Conservation (phyloP, 495 filamentous ascomycete species). For the Lasiosphaeris hirsuta region DNA sequence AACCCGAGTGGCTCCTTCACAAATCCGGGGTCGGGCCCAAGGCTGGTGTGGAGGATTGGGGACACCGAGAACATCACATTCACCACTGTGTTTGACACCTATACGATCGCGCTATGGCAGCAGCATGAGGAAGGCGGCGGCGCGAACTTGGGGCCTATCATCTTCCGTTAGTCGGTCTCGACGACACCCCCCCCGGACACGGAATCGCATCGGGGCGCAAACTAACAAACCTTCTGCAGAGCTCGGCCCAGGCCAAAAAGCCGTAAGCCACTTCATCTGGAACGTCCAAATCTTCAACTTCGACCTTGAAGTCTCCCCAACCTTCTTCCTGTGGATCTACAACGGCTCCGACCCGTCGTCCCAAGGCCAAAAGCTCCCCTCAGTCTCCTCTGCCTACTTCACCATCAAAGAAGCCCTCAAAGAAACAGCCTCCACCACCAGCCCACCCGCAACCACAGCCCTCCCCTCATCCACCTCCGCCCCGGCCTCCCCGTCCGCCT, state of each 20-base stretch:
- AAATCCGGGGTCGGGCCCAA: neutral
- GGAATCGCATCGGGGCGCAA: neutral
- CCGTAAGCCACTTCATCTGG: slow-evolving; percentile 30
- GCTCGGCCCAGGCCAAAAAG: slow-evolving; percentile 1
- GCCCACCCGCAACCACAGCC: neutral
- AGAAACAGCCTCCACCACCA: neutral
- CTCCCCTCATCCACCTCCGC: neutral
- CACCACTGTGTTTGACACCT: slow-evolving; percentile 9
- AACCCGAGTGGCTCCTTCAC: neutral
- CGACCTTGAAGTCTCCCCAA: slow-evolving; percentile 22
- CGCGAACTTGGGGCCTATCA: slow-evolving; percentile 19
- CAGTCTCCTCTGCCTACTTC: slow-evolving; percentile 31
- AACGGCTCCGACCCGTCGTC: slow-evolving; percentile 10
- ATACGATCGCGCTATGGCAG: slow-evolving; percentile 24
- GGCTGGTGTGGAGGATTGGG: slow-evolving; percentile 15
- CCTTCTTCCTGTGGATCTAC: slow-evolving; percentile 34
- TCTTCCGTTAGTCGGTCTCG: slow-evolving; percentile 14
- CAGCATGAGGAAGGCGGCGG: neutral
- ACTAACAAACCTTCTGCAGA: neutral
- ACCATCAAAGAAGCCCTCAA: slow-evolving; percentile 19
- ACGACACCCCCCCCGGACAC: neutral
- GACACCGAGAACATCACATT: slow-evolving; percentile 17
- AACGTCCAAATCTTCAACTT: slow-evolving; percentile 29
- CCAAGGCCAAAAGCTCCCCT: neutral
- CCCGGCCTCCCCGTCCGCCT: neutral